A percentile compares a stretch with the other conserved stretches of the same genome.
Evolutionary conservation across 2,329 filamentous ascomycete species (phyloP).

Genomic region (Fusarium luffae): DNA sequence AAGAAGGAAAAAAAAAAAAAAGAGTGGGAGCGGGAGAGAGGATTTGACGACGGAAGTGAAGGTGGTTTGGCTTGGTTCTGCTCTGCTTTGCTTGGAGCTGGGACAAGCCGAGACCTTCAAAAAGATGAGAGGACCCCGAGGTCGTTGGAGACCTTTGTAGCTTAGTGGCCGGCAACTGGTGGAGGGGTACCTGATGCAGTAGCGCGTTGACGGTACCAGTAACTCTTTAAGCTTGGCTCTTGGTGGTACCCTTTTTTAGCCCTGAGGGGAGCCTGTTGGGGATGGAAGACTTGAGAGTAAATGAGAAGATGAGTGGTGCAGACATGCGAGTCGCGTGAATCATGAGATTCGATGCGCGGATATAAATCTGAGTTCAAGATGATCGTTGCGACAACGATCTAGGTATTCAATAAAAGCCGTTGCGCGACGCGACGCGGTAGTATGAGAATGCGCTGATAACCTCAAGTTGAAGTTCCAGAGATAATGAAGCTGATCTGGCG

Average conservation of each 20-base stretch:
- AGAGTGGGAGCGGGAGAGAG: conserved; percentile 31
- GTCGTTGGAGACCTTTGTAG: conserved; percentile 41
- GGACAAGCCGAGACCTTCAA: conserved; percentile 29
- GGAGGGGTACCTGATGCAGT: conserved; percentile 35
- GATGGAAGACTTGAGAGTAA: conserved; percentile 16
- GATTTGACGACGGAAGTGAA: conserved; percentile 32
- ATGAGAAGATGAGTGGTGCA: conserved; percentile 13
- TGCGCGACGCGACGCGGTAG: conserved; percentile 34
- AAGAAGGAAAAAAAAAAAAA: too few species aligned
- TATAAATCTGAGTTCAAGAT: conserved; percentile 4
- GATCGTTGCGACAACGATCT: conserved; percentile 13
- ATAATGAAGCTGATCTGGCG: background rate
- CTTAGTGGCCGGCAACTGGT: conserved; percentile 29
- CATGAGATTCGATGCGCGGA: conserved; percentile 7
- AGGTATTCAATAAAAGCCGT: background rate
- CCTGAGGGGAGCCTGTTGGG: conserved; percentile 21
- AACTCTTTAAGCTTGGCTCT: conserved; percentile 26
- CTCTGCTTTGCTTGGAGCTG: conserved; percentile 24
- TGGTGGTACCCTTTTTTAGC: conserved; percentile 32
- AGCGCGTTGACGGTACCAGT: conserved; percentile 29
- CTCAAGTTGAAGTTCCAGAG: background rate
- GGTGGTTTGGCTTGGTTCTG: conserved; percentile 18
- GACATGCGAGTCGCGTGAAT: conserved; percentile 28
- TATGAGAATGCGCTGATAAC: background rate
- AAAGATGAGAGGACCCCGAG: conserved; percentile 27